These are phyloP conservation scores for Blastocystis sp. DNA, from an alignment of 352 stramenopile genomes.

Conservation along the genomic window DNA sequence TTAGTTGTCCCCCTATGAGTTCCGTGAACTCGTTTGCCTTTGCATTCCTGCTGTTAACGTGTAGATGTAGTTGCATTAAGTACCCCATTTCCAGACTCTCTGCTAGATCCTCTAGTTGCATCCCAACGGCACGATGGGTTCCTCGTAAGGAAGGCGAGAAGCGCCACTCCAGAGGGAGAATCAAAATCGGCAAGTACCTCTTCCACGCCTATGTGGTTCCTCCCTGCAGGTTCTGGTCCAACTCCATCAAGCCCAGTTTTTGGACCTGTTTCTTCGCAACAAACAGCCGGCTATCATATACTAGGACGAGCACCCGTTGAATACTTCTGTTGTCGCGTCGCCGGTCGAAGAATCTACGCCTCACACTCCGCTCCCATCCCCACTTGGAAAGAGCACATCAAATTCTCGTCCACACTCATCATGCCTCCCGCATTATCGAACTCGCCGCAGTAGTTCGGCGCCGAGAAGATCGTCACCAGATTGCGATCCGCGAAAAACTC, in stretches of 20 bases:
- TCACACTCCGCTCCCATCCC: neutral
- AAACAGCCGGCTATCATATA: slow-evolving; percentile 13
- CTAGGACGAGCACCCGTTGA: slow-evolving; percentile 46
- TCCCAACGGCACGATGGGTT: slow-evolving; percentile 51
- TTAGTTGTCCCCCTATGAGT: too few relatives aligned
- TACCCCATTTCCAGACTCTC: slow-evolving; percentile 10
- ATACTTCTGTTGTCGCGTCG: slow-evolving; percentile 58
- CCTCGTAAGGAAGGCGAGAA: slow-evolving; percentile 57
- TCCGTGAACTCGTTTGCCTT: too few relatives aligned
- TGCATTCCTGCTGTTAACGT: neutral
- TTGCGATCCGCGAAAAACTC: slow-evolving; percentile 76
- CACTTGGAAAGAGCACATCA: slow-evolving; percentile 79
- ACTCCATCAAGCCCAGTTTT: neutral
- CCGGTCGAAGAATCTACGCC: slow-evolving; percentile 39
- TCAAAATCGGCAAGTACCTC: slow-evolving; percentile 60
- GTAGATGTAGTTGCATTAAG: neutral
- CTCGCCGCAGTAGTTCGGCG: slow-evolving; percentile 73
- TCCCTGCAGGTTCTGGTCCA: neutral
- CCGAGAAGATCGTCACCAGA: slow-evolving; percentile 77
- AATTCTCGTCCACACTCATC: slow-evolving; percentile 78
- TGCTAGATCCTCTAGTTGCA: slow-evolving; percentile 21
- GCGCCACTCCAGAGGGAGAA: slow-evolving; percentile 4
- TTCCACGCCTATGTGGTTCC: slow-evolving; percentile 30
- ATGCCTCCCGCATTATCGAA: slow-evolving; percentile 80
- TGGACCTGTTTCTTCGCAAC: neutral